Evolutionary conservation across 2,329 filamentous ascomycete genomes (phyloP).

Genomic region (Aspergillus fructus): DNA sequence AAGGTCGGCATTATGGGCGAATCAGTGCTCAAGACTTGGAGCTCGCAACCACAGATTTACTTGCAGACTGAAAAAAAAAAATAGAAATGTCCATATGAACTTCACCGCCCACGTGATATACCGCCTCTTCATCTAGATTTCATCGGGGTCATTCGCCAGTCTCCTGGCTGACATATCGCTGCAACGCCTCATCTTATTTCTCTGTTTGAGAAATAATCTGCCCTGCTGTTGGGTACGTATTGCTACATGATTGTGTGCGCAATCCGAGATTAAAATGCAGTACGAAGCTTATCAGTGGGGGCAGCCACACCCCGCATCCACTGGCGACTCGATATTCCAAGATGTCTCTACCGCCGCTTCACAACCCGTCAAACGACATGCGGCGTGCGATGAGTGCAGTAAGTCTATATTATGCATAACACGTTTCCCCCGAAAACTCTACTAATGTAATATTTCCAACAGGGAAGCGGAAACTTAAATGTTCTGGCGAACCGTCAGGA

Average conservation of each 20-base stretch:
- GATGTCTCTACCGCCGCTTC: slow-evolving; percentile 16
- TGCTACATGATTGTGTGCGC: neutral
- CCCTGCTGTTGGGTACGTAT: neutral
- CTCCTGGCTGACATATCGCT: neutral
- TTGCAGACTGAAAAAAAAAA: slow-evolving; percentile 16
- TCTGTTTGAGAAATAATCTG: slow-evolving; percentile 8
- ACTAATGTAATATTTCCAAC: neutral
- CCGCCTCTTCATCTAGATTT: slow-evolving; percentile 27
- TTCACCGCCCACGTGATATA: slow-evolving; percentile 40
- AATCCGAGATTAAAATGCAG: slow-evolving; percentile 9
- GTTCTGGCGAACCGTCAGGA: slow-evolving; percentile 45
- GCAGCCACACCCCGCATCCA: slow-evolving; percentile 4
- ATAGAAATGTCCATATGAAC: slow-evolving; percentile 1
- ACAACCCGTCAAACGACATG: slow-evolving; percentile 41
- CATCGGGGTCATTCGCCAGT: neutral
- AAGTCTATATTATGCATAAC: slow-evolving; percentile 21
- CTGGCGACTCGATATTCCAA: slow-evolving; percentile 7
- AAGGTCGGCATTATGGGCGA: slow-evolving; percentile 32
- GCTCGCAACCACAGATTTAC: neutral
- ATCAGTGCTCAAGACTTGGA: neutral
- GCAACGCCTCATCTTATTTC: slow-evolving; percentile 8
- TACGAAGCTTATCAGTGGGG: slow-evolving; percentile 13
- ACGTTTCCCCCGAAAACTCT: neutral
- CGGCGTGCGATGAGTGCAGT: slow-evolving; percentile 52
- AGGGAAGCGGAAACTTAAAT: slow-evolving; percentile 51